Conservation (phyloP, 2,329 filamentous ascomycete species). For the Tolypocladium amazonense region DNA sequence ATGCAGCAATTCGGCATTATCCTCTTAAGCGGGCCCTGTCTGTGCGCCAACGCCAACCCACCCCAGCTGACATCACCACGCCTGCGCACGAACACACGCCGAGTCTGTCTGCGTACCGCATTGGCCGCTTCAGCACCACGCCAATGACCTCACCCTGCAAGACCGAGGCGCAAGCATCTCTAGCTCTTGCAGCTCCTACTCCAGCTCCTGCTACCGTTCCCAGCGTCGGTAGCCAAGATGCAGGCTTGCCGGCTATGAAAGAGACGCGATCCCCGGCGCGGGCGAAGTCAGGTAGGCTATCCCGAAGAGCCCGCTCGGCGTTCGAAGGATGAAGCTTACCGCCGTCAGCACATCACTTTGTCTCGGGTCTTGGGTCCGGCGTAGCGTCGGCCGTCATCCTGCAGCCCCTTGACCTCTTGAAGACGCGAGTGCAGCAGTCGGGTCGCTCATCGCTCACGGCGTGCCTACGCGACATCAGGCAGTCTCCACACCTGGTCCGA, state of each 20-base stretch:
- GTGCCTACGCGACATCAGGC: slow-evolving; percentile 29
- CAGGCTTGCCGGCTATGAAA: slow-evolving; percentile 1
- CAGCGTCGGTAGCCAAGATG: neutral
- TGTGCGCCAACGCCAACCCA: neutral
- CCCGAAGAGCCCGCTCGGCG: neutral
- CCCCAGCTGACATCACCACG: neutral
- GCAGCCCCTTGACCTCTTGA: slow-evolving; percentile 91
- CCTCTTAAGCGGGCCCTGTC: neutral
- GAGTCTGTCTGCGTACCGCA: neutral
- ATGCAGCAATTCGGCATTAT: neutral
- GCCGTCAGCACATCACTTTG: slow-evolving; percentile 65
- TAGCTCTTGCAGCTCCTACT: neutral
- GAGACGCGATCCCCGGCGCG: slow-evolving; percentile 7
- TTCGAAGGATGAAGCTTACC: neutral
- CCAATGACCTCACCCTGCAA: neutral
- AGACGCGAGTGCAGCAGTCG: slow-evolving; percentile 90
- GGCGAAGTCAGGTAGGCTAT: slow-evolving; percentile 7
- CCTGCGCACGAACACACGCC: neutral
- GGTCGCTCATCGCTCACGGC: slow-evolving; percentile 51
- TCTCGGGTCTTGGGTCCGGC: slow-evolving; percentile 79
- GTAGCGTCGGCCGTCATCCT: slow-evolving; percentile 80
- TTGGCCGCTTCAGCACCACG: neutral
- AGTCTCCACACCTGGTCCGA: slow-evolving; percentile 50
- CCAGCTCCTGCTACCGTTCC: neutral
- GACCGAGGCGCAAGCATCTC: neutral